These are phyloP conservation scores for Pilaira anomala DNA, from an alignment of 192 early-diverging fungal species.

Conservation along the genomic window DNA sequence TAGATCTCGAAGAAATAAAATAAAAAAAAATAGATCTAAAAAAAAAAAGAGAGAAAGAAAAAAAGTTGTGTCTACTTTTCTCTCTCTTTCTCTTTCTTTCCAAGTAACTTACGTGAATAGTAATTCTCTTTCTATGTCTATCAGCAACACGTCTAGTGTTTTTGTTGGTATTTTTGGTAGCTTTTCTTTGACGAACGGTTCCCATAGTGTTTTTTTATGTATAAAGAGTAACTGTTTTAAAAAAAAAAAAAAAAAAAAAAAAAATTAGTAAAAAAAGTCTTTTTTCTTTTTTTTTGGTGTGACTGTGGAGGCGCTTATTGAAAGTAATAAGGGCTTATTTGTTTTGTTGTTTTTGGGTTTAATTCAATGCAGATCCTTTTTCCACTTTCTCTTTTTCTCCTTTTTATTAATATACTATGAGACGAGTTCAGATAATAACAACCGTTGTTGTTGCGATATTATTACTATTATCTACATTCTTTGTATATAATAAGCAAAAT, in stretches of 20 bases:
- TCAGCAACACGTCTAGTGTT: slow-evolving; percentile 60
- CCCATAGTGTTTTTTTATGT: slow-evolving; percentile 61
- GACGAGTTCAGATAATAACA: not conserved
- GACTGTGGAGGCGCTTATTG: too few species aligned
- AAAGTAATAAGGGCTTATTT: not conserved
- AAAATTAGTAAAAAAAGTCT: too few species aligned
- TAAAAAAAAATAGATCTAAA: slow-evolving; percentile 7
- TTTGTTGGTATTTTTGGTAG: slow-evolving; percentile 61
- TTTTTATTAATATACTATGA: slow-evolving; percentile 1
- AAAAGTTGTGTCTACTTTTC: too few species aligned
- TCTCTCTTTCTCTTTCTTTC: too few species aligned
- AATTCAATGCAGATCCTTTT: too few species aligned
- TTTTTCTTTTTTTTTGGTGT: too few species aligned
- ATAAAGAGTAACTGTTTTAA: not conserved
- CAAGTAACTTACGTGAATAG: slow-evolving; percentile 49
- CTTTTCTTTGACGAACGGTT: slow-evolving; percentile 63
- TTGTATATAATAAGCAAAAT: not conserved
- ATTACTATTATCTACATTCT: not conserved
- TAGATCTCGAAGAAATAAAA: too few species aligned
- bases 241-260: slow-evolving; percentile 15
- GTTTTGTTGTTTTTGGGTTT: not conserved
- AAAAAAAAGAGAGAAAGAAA: slow-evolving; percentile 11
- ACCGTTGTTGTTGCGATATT: not conserved
- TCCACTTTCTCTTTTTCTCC: not conserved
- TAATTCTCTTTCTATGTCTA: slow-evolving; percentile 57